A percentile compares a stretch with the other conserved stretches of the same genome.
phyloP scores from a whole-genome alignment of 768 basidiomycete species.

The Naganishia kalamii region DNA sequence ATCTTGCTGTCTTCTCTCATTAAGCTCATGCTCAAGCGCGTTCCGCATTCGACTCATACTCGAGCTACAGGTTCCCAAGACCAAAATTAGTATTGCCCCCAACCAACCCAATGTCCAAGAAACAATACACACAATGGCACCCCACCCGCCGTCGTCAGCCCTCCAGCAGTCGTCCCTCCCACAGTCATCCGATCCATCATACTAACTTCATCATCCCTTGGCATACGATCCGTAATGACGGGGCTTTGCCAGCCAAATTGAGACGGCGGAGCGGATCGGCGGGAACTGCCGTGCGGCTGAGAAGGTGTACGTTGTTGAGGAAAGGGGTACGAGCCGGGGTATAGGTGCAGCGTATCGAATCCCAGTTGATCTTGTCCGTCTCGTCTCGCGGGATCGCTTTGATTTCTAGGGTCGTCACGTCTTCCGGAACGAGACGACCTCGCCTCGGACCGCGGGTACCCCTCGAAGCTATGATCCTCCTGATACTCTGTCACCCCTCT shows the following conservation, averaged over 20 bases:
- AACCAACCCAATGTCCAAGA: neutral
- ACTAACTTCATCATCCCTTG: constrained; percentile 14
- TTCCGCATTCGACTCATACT: constrained; percentile 23
- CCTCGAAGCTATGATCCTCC: neutral
- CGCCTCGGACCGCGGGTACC: neutral
- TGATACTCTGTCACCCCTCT: neutral
- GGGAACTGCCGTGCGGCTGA: neutral
- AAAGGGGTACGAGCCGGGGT: neutral
- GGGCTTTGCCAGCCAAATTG: constrained; percentile 22
- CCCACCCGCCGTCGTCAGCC: constrained; percentile 14
- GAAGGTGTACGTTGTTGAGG: neutral
- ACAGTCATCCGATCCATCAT: constrained; percentile 25
- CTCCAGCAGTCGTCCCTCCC: constrained; percentile 9
- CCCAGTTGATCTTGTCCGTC: neutral
- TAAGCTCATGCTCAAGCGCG: constrained; percentile 9
- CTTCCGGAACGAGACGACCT: neutral
- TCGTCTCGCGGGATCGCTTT: too few relatives aligned
- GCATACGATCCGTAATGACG: constrained; percentile 13
- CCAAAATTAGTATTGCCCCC: neutral
- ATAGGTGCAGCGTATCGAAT: neutral
- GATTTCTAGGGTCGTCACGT: neutral
- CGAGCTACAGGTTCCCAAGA: neutral
- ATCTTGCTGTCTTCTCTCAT: neutral
- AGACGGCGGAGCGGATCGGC: neutral
- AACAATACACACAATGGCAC: constrained; percentile 17